These are phyloP conservation scores for Cucumis variabilis DNA, from an alignment of 331 rosid genomes.

Conservation along the genomic window DNA sequence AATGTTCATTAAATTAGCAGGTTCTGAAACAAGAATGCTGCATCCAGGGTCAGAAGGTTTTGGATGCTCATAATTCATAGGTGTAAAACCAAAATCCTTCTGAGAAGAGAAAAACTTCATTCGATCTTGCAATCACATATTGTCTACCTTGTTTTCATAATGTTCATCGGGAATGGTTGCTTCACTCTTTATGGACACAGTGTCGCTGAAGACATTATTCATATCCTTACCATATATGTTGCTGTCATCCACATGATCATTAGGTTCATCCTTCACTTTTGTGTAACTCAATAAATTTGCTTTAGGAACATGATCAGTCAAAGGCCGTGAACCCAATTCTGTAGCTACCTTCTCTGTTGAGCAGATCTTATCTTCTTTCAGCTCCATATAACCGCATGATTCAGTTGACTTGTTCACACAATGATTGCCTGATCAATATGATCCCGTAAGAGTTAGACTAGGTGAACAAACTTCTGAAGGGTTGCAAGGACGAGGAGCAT, in stretches of 20 bases:
- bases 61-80: conserved; percentile 37
- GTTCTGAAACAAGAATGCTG: conserved; percentile 44
- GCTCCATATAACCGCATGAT: conserved; percentile 30
- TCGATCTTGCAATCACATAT: conserved; percentile 65
- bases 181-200: conserved; percentile 57
- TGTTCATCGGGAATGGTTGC: conserved; percentile 35
- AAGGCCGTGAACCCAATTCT: conserved; percentile 49
- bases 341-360: conserved; percentile 36
- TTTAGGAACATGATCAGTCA: conserved; percentile 41
- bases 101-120: conserved; percentile 49
- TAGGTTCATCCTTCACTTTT: conserved; percentile 76
- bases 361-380: conserved; percentile 39
- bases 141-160: conserved; percentile 56
- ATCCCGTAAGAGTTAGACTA: conserved; percentile 31
- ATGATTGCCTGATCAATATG: conserved; percentile 32
- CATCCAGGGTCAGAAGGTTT: conserved; percentile 43
- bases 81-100: conserved; percentile 40
- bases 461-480: conserved; percentile 40
- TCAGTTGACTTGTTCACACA: conserved; percentile 21
- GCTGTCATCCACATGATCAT: conserved; percentile 44
- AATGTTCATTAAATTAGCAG: conserved; percentile 45
- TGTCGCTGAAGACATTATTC: conserved; percentile 41
- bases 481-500: conserved; percentile 35
- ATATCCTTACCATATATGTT: conserved; percentile 39
- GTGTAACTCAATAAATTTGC: conserved; percentile 44